Conservation (phyloP, 371 early-diverging fungal genomes). For the Capillidium heterosporum region DNA sequence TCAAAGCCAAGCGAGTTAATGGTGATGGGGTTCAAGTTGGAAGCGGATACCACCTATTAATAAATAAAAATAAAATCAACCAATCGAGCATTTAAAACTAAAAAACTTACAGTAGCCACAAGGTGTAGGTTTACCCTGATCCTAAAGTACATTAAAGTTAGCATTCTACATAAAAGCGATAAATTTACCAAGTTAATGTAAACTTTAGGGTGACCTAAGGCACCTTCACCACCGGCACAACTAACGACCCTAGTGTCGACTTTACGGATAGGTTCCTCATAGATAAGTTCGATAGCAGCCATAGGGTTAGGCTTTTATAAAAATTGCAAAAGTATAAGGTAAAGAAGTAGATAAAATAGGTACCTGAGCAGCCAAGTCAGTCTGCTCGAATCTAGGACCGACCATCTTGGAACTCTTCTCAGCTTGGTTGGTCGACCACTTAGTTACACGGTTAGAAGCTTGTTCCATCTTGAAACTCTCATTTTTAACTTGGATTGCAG, state of each 20-base stretch:
- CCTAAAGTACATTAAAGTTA: conserved; percentile 11
- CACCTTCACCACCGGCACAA: conserved; percentile 90
- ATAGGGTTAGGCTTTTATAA: conserved; percentile 57
- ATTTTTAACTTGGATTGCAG: neutral
- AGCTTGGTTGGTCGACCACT: conserved; percentile 65
- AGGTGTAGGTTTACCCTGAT: conserved; percentile 44
- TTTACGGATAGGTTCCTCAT: conserved; percentile 61
- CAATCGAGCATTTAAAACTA: conserved; percentile 2
- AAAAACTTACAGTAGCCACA: conserved; percentile 59
- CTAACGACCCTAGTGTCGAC: conserved; percentile 52
- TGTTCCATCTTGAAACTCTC: conserved; percentile 20
- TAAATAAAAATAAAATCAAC: conserved; percentile 4
- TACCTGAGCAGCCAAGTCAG: conserved; percentile 65
- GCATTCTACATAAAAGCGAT: conserved; percentile 2
- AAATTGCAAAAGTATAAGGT: neutral
- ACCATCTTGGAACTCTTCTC: conserved; percentile 43
- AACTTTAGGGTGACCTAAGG: conserved; percentile 86
- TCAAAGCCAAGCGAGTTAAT: no score
- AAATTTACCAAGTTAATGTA: conserved; percentile 73
- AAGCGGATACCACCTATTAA: conserved; percentile 50
- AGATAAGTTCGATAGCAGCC: conserved; percentile 85
- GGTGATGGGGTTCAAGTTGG: conserved; percentile 42
- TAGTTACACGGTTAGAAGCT: conserved; percentile 46
- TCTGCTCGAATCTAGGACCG: conserved; percentile 83
- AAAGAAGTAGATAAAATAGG: neutral